Base-by-base conservation (phyloP, 108 stramenopile species). In the Nannochloropsis salina region DNA sequence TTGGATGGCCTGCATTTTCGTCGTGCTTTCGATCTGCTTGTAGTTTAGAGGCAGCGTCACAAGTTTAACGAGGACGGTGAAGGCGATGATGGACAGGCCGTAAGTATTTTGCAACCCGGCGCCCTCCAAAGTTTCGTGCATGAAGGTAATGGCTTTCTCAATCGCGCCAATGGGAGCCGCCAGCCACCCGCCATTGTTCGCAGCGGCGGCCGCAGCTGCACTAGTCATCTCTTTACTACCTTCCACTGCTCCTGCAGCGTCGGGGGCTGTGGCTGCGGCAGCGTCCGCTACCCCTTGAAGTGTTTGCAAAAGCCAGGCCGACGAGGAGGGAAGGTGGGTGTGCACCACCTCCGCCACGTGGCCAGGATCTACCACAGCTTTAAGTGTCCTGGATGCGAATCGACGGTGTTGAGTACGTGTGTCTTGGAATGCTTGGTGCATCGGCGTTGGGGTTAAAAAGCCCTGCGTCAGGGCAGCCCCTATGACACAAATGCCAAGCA, bases 21-120 rank as follows among this genome's bases (percentile, higher is more conserved):
- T 94, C 9, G 96, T 97, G 82, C 93, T 94, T 84, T 95, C 94
- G 79, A 98, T 85, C 90, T 98, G 97, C 82, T 89, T 86, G 91
- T 95, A 94, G 45, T 94, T 96, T 44, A 98, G 88, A 8, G 97
- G 97, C 84, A 93, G 97, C 8, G 96, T 98, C 80, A 95, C 22
- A 18, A 90, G 87, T 92, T 98, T 98, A 82, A 98, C 94, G 1
- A 95, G 43, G 9, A 96, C 43, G 2, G 97, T 98, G 93, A 98
- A 92, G 83, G 84, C 88, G 88, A 98, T 92, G 88, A 98, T 98
- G 89, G 94, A 92, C 40, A 96, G 81, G 80, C 97, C 97, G 94
- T 96, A 97, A 8, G 95, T 86, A 85, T 97, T 91, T 41, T 86
- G 91, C 82, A 97, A 40, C 20, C 96, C 96, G 40, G 93, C 84